Base-by-base conservation (phyloP, 768 basidiomycete genomes). In the Phylloporus sp. region DNA sequence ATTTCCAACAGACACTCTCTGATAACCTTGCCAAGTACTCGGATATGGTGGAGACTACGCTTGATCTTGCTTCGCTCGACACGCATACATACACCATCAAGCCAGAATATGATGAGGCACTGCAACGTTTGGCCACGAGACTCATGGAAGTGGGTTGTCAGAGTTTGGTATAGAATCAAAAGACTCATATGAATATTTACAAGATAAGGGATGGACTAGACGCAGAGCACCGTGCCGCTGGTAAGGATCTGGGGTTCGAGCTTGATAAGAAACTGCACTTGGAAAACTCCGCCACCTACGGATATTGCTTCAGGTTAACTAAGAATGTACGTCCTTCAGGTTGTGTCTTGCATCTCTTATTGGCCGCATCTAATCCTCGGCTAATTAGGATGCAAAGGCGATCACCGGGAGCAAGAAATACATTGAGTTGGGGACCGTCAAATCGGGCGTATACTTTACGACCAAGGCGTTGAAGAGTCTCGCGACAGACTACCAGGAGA, bases 261-360 rank as follows among this genome's bases (percentile, higher is more conserved):
- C 78, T 92, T 3, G 91, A 97, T 68, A 95, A 95, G 73, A 98
- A 97, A 72, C 70, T 98, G 11, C 97, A 98, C 68, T 74, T 99
- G 26, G 97, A 99, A 72, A 94, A 95, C 60, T 90, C 87, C 47
- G 78, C 80, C 50, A 80, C 83, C 1, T 91, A 95, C 63, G 93
- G 94, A 2, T 95, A 98, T 66, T 94, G 90, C 60, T 91, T 98
- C 72, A 74, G 97, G 24, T 66, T 98, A 39, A 95, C 95, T 1
- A 95, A 97, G 64, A 89, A 85, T 56, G 95, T 94, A 57, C 48
- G 84, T 72, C 53, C 6, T 28, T 18, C 38, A 6, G 47, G 8
- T 24, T 23, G 8, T 16, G 26, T 49, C 29, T 6, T 4, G 8
- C 13, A 35, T 18, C 34, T 38, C 15, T 16, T 22, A 15, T 36